Evolutionary conservation across 2,329 filamentous ascomycete species (phyloP).

Genomic region (Bipolaris bicolor): DNA sequence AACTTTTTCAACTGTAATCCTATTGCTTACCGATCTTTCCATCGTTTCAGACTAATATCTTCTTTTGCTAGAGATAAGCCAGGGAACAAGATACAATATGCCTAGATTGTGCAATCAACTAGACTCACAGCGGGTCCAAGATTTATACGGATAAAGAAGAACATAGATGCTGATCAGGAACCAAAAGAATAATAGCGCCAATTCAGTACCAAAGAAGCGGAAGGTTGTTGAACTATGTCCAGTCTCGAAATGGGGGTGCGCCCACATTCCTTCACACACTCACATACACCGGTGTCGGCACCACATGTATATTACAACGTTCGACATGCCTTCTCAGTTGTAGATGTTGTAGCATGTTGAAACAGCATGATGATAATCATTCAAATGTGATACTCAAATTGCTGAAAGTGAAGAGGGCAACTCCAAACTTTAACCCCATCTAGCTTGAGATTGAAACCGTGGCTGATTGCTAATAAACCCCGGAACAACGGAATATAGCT

Average conservation of each 20-base stretch:
- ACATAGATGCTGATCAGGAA: too few relatives aligned
- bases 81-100: too few relatives aligned
- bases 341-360: not conserved
- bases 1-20: too few relatives aligned
- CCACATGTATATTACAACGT: not conserved
- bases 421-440: not conserved
- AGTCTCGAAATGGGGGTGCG: not conserved
- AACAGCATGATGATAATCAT: not conserved
- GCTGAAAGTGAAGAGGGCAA: too few relatives aligned
- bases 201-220: too few relatives aligned
- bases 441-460: not conserved
- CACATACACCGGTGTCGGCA: not conserved
- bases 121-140: too few relatives aligned
- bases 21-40: too few relatives aligned
- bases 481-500: not conserved
- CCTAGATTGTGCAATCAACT: too few relatives aligned
- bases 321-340: not conserved
- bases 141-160: too few relatives aligned
- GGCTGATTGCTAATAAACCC: not conserved
- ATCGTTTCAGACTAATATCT: too few relatives aligned
- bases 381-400: not conserved
- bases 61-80: too few relatives aligned
- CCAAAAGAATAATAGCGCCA: too few relatives aligned
- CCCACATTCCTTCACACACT: not conserved
- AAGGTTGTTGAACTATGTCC: not conserved